Percentiles rank a stretch among this genome's conserved stretches.
These are phyloP conservation scores for Barnettozyma siamensis DNA, from an alignment of 805 yeast genomes.

Conservation along the genomic window DNA sequence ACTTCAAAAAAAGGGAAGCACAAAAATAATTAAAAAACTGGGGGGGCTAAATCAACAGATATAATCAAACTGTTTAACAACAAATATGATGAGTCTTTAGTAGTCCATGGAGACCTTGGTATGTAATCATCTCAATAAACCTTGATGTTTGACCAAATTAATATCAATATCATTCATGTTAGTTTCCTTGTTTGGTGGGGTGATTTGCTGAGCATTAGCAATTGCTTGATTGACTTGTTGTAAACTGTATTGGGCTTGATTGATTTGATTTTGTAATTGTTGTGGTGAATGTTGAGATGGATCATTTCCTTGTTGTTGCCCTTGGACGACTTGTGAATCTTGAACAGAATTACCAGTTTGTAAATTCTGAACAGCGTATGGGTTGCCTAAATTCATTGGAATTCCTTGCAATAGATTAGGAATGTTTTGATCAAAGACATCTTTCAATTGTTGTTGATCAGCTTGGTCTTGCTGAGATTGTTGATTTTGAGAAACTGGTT, in stretches of 20 bases:
- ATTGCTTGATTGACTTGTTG: constrained; percentile 22
- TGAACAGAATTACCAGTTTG: not conserved
- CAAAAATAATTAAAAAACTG: too few relatives aligned
- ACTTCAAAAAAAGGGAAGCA: too few relatives aligned
- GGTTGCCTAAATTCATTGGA: constrained; percentile 5
- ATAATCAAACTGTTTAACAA: too few relatives aligned
- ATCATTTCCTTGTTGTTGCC: constrained; percentile 9
- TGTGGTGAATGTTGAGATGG: constrained; percentile 8
- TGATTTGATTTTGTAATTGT: constrained; percentile 7
- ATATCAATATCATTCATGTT: constrained; percentile 25
- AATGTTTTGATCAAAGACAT: constrained; percentile 23
- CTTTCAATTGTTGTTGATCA: constrained; percentile 10
- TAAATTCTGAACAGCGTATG: constrained; percentile 5
- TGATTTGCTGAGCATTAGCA: constrained; percentile 22
- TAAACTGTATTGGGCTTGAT: constrained; percentile 8
- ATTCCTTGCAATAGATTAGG: constrained; percentile 21
- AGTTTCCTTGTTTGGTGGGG: constrained; percentile 15
- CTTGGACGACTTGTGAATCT: constrained; percentile 6
- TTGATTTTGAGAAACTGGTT: constrained; percentile 3
- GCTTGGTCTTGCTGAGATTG: constrained; percentile 7
- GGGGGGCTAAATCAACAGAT: too few relatives aligned
- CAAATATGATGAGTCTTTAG: too few relatives aligned
- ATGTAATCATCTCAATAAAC: constrained; percentile 7
- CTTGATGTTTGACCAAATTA: constrained; percentile 23
- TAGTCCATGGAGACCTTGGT: too few relatives aligned